Conservation (phyloP, 2,329 filamentous ascomycete species). For the Chaetomiaceae sp. region DNA sequence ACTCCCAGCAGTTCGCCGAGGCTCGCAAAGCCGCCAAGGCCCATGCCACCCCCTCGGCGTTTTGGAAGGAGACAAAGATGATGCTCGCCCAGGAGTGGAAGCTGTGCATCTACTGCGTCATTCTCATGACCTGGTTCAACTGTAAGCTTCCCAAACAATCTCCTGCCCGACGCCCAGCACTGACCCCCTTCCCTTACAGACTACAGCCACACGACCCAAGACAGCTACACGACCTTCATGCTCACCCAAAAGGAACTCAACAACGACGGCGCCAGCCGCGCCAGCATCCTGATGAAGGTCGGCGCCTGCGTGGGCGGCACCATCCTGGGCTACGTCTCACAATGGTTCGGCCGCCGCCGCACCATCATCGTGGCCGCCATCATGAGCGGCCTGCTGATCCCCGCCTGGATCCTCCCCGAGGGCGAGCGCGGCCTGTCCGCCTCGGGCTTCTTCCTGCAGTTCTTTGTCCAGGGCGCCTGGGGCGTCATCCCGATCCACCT, state of each 20-base stretch:
- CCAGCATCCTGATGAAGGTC: slow-evolving; percentile 76
- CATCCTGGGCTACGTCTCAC: slow-evolving; percentile 68
- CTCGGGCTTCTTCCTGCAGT: slow-evolving; percentile 65
- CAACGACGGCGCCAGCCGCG: slow-evolving; percentile 62
- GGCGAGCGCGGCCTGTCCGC: slow-evolving; percentile 56
- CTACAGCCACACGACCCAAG: slow-evolving; percentile 76
- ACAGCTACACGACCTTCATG: slow-evolving; percentile 81
- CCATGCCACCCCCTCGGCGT: slow-evolving; percentile 43
- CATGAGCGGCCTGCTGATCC: slow-evolving; percentile 58
- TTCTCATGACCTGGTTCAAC: slow-evolving; percentile 67
- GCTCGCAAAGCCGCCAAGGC: slow-evolving; percentile 63
- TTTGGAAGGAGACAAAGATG: slow-evolving; percentile 64
- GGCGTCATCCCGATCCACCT: slow-evolving; percentile 68
- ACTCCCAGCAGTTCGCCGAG: slow-evolving; percentile 70
- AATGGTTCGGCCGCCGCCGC: slow-evolving; percentile 69
- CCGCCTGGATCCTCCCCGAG: slow-evolving; percentile 66
- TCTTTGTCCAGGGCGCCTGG: slow-evolving; percentile 63
- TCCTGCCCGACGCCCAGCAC: background rate
- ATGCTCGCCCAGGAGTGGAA: slow-evolving; percentile 71
- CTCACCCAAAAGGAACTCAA: slow-evolving; percentile 64
- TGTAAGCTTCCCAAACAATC: slow-evolving; percentile 28
- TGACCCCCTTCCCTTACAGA: slow-evolving; percentile 43
- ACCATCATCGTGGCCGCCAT: slow-evolving; percentile 60
- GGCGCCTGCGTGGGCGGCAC: slow-evolving; percentile 72
- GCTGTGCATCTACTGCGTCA: slow-evolving; percentile 70